Conservation (phyloP, 306 rosid species). For the Cajanus cajan region DNA sequence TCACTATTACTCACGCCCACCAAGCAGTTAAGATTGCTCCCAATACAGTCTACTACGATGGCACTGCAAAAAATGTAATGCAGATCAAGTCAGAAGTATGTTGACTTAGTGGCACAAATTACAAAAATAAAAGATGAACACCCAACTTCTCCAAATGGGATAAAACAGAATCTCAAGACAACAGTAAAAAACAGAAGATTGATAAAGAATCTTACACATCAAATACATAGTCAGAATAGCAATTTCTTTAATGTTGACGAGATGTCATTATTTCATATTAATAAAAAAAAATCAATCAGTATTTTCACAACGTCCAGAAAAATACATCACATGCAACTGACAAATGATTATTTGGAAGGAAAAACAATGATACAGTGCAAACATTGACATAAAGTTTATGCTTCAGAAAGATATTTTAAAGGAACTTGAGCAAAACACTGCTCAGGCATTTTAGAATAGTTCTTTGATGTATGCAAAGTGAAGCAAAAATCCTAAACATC, state of each 20-base stretch:
- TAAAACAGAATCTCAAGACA: neutral
- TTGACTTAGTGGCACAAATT: neutral
- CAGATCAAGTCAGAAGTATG: neutral
- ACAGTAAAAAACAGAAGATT: neutral
- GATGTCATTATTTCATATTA: neutral
- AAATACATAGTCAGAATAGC: neutral
- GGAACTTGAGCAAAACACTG: neutral
- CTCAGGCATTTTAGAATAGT: neutral
- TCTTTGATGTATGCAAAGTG: neutral
- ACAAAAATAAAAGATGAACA: neutral
- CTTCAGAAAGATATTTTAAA: neutral
- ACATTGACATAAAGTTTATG: neutral
- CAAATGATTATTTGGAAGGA: neutral
- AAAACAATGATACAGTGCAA: neutral
- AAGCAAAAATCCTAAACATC: neutral
- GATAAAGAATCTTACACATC: neutral
- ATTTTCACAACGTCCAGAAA: neutral
- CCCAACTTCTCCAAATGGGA: neutral
- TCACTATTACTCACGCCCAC: neutral
- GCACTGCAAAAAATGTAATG: slow-evolving; percentile 43
- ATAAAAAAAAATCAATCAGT: neutral
- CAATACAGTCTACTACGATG: slow-evolving; percentile 38
- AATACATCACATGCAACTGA: neutral
- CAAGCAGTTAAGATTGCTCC: neutral
- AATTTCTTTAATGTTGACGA: neutral